phyloP scores from a whole-genome alignment of 768 basidiomycete species.

The Boletus pseudopeckii region DNA sequence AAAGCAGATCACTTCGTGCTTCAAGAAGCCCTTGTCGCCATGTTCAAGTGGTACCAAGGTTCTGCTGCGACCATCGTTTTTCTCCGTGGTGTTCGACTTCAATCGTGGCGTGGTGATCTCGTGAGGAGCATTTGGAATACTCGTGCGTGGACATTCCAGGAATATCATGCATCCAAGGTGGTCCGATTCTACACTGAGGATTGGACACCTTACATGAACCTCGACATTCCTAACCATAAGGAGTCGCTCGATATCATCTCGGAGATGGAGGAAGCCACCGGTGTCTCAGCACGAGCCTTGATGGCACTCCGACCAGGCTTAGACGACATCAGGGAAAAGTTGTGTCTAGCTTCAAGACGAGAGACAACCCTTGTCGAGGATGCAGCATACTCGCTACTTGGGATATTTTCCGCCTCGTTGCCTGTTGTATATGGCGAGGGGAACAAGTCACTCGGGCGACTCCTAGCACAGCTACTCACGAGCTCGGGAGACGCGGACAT shows the following conservation, averaged over 20 bases:
- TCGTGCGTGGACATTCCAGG: slow-evolving; percentile 4
- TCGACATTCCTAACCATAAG: slow-evolving; percentile 2
- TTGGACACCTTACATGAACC: not conserved
- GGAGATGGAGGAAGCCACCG: slow-evolving; percentile 9
- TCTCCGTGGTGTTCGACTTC: not conserved
- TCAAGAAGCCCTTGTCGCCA: slow-evolving; percentile 2
- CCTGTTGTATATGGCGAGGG: slow-evolving; percentile 12
- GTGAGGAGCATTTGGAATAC: slow-evolving; percentile 7
- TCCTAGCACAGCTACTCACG: slow-evolving; percentile 4
- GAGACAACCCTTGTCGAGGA: slow-evolving; percentile 8
- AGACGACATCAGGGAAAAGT: slow-evolving; percentile 8
- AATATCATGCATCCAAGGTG: slow-evolving; percentile 5
- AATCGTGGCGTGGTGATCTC: not conserved
- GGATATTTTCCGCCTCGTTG: slow-evolving; percentile 3
- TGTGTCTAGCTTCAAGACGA: slow-evolving; percentile 8
- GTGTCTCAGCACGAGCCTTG: not conserved
- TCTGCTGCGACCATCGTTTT: not conserved
- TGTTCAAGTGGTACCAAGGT: slow-evolving; percentile 11
- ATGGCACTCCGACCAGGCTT: slow-evolving; percentile 1
- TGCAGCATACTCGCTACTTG: slow-evolving; percentile 9
- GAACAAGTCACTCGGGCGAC: slow-evolving; percentile 1
- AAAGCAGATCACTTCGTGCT: not conserved
- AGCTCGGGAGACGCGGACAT: slow-evolving; percentile 3
- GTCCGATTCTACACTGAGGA: slow-evolving; percentile 6
- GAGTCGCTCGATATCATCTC: not conserved